A percentile compares a stretch with the other conserved stretches of the same genome.
Evolutionary conservation across 345 rosid species (phyloP).

Genomic region (Fremontodendron californicum): DNA sequence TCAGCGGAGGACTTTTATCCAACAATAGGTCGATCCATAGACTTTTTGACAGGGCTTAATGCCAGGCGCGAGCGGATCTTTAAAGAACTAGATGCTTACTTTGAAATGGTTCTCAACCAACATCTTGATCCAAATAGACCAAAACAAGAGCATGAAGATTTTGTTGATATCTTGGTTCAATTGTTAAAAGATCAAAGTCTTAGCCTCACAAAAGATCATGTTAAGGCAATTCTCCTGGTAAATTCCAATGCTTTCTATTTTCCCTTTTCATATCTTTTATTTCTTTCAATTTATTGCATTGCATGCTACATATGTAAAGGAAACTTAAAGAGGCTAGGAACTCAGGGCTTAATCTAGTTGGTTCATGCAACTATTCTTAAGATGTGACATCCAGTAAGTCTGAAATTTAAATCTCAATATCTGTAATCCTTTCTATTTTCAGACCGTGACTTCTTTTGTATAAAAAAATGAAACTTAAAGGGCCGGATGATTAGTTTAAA

Average conservation of each 20-base stretch:
- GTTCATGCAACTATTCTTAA: no score
- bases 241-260: background rate
- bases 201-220: background rate
- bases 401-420: no score
- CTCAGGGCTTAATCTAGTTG: no score
- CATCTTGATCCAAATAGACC: constrained; percentile 8
- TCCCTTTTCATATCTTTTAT: background rate
- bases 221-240: constrained; percentile 2
- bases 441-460: no score
- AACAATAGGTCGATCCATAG: background rate
- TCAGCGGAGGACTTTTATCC: constrained; percentile 8
- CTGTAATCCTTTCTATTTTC: no score
- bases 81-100: constrained; percentile 1
- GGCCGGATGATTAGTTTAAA: no score
- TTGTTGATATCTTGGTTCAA: background rate
- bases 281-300: background rate
- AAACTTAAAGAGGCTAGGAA: no score
- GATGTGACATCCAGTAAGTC: no score
- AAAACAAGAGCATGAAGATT: background rate
- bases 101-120: background rate
- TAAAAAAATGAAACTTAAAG: no score
- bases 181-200: background rate
- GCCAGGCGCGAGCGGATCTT: constrained; percentile 7
- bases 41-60: background rate
- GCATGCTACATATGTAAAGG: background rate